A percentile compares a stretch with the other conserved stretches of the same genome.
phyloP scores from a whole-genome alignment of 148 eudicot genomes.

The Camellia lanceoleosa region DNA sequence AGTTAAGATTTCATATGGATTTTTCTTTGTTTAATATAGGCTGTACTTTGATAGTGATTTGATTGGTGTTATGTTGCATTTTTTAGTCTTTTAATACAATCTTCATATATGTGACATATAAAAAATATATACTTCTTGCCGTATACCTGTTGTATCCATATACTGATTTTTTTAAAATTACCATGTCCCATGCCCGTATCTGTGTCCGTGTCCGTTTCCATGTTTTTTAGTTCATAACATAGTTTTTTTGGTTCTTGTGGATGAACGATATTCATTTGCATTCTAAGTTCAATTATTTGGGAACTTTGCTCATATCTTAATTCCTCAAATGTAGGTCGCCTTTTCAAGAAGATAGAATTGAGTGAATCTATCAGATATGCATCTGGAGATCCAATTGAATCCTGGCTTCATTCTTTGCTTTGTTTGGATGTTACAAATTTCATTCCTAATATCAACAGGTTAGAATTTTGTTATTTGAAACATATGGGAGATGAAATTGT shows the following conservation, averaged over 20 bases:
- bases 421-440: conserved; percentile 83
- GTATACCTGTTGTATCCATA: no score
- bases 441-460: conserved; percentile 87
- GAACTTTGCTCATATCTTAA: conserved; percentile 12
- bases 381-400: conserved; percentile 85
- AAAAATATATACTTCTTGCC: no score
- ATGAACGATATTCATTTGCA: not conserved
- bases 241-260: not conserved
- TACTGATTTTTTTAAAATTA: no score
- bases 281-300: not conserved
- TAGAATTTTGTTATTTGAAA: conserved; percentile 9
- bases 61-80: no score
- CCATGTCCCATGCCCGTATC: no score
- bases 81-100: no score
- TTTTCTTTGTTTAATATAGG: no score
- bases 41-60: no score
- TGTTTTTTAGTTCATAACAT: no score
- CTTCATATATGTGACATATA: no score
- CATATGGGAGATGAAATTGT: not conserved
- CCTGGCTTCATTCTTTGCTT: conserved; percentile 81
- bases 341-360: conserved; percentile 81
- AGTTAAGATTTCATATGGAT: no score
- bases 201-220: no score
- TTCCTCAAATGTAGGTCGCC: conserved; percentile 53
- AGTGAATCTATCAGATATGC: conserved; percentile 92